Base-by-base conservation (phyloP, 2,329 filamentous ascomycete species). In the Colletotrichum somersetense region DNA sequence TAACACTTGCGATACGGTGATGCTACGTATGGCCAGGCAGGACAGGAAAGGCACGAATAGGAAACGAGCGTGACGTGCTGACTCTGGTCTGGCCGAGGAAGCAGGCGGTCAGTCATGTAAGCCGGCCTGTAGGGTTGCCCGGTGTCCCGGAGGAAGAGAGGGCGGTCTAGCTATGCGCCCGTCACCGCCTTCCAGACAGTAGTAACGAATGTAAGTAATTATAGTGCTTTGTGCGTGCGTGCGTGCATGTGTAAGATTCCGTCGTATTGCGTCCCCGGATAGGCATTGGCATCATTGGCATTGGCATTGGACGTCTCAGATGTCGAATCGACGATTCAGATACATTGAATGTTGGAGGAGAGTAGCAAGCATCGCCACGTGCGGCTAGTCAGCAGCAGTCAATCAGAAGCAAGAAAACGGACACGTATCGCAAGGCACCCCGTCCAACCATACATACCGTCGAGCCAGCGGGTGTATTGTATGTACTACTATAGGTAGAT, bases 331-430 rank as follows among this genome's bases (percentile, higher is more conserved):
- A 48, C 48, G 62, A 44, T 62, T 68, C 38, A 44, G 69, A 72
- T 59, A 72, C 66, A 69, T 69, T 69, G 66, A 42, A 56, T 55
- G 66, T 56, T 72, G 58, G 68, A 58, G 61, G 33, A 46, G 59
- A 38, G 30, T 3, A 48, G 46, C 46, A 48, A 38, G 30, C 46
- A 20, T 30, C 53, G 53, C 50, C 3, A 8, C 50, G 50, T 20
- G 26, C 3, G 26, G 33, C 53, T 69, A 69, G 69, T 69, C 69
- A 69, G 59, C 52, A 38, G 50, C 55, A 53, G 52, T 14, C 44
- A 52, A 12, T 56, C 44, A 66, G 67, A 66, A 33, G 44, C 62
- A 58, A 66, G 3, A 30, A n/a, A 3, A 8, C 52, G 30, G 18
- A 20, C 26, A 55, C 8, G 30, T 18, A 35, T 23, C 12, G 50